Evolutionary conservation across 2,329 filamentous ascomycete species (phyloP).

Genomic region (Leptographium radiaticola): DNA sequence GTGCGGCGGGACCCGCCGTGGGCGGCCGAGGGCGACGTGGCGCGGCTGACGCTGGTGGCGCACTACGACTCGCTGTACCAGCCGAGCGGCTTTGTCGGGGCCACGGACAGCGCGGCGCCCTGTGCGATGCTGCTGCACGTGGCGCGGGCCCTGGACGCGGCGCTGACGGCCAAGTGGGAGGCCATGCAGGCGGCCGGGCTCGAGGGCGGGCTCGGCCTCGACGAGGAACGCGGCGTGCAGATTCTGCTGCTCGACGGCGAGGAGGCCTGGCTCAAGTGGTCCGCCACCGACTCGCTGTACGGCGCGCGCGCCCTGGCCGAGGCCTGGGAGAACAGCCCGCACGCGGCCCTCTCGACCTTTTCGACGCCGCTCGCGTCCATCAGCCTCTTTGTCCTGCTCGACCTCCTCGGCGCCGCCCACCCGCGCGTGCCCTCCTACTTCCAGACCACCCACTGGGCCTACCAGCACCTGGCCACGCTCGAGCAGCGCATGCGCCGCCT

Average conservation of each 20-base stretch:
- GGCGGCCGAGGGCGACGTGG: slow-evolving; percentile 58
- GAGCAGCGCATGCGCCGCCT: slow-evolving; percentile 51
- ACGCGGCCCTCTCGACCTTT: slow-evolving; percentile 63
- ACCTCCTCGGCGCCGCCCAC: slow-evolving; percentile 45
- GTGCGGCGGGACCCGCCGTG: slow-evolving; percentile 82
- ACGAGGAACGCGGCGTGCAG: slow-evolving; percentile 73
- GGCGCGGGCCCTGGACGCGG: slow-evolving; percentile 65
- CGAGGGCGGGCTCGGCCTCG: slow-evolving; percentile 39
- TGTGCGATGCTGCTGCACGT: slow-evolving; percentile 89
- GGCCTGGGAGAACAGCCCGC: slow-evolving; percentile 59
- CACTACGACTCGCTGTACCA: slow-evolving; percentile 82
- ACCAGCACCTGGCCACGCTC: slow-evolving; percentile 49
- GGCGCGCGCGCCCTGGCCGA: slow-evolving; percentile 70
- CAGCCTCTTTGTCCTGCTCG: slow-evolving; percentile 45
- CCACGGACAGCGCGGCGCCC: slow-evolving; percentile 84
- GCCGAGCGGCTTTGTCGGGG: slow-evolving; percentile 81
- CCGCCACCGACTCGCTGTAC: slow-evolving; percentile 71
- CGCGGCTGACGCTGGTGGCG: slow-evolving; percentile 73
- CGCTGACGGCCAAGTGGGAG: slow-evolving; percentile 71
- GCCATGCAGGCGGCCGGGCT: slow-evolving; percentile 48
- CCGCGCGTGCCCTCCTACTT: slow-evolving; percentile 65
- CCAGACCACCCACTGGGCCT: slow-evolving; percentile 71
- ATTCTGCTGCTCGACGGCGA: slow-evolving; percentile 87
- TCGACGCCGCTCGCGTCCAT: slow-evolving; percentile 66
- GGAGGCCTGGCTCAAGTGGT: slow-evolving; percentile 80